phyloP scores from a whole-genome alignment of 306 rosid genomes.

The Cicer pinnatifidum region DNA sequence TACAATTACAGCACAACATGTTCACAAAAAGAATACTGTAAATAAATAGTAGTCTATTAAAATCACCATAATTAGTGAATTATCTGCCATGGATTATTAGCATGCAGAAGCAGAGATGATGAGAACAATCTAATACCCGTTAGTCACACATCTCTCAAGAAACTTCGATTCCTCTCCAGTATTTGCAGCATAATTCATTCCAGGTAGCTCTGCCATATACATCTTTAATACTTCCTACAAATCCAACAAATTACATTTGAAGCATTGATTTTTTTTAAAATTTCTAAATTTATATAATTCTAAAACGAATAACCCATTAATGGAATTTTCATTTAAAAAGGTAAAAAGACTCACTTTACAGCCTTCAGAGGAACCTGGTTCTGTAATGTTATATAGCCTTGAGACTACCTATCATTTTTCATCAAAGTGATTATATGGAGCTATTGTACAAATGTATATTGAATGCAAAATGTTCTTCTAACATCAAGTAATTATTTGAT shows the following conservation, averaged over 20 bases:
- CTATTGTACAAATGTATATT: not conserved
- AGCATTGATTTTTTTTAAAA: not conserved
- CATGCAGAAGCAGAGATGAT: constrained; percentile 26
- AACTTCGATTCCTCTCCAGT: constrained; percentile 82
- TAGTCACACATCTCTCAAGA: constrained; percentile 82
- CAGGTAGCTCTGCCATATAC: constrained; percentile 78
- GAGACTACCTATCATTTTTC: not conserved
- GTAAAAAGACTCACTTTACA: too few relatives aligned
- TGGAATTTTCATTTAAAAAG: not conserved
- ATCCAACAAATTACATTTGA: constrained; percentile 10
- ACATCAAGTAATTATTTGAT: not conserved
- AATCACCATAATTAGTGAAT: constrained; percentile 7
- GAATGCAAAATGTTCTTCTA: not conserved
- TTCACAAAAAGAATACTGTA: not conserved
- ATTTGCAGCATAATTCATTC: constrained; percentile 90
- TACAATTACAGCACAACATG: not conserved
- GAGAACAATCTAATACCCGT: constrained; percentile 60
- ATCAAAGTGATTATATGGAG: not conserved
- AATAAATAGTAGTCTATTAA: not conserved
- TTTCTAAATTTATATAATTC: not conserved
- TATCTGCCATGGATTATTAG: constrained; percentile 5
- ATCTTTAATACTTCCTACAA: constrained; percentile 72
- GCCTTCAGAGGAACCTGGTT: too few relatives aligned
- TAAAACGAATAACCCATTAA: not conserved
- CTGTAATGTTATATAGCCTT: not conserved